A percentile compares a stretch with the other conserved stretches of the same genome.
Evolutionary conservation across 495 filamentous ascomycete genomes (phyloP).

Genomic region (Usnea hakonensis): DNA sequence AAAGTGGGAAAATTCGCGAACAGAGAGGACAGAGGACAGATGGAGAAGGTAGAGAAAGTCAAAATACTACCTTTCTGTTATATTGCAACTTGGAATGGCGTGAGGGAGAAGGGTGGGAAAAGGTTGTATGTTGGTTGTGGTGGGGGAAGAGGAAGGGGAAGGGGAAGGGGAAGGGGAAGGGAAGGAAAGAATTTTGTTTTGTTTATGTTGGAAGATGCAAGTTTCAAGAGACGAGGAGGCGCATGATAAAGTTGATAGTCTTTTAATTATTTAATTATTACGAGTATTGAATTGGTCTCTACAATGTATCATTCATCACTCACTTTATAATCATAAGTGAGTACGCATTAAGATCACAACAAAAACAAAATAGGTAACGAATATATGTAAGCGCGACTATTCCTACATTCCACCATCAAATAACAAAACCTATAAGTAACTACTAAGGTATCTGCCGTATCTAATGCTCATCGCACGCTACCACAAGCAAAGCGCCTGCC

Average conservation of each 20-base stretch:
- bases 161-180: background rate
- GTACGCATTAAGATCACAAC: slow-evolving; percentile 3
- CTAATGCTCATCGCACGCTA: slow-evolving; percentile 1
- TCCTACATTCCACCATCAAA: slow-evolving; percentile 12
- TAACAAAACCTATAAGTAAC: background rate
- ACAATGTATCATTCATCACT: too few species aligned
- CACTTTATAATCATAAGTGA: too few species aligned
- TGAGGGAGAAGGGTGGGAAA: background rate
- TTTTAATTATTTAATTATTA: too few species aligned
- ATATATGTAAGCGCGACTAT: slow-evolving; percentile 1
- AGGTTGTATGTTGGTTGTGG: background rate
- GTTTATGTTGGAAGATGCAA: background rate
- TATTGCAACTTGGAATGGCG: background rate
- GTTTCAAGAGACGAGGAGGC: background rate
- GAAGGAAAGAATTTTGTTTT: too few species aligned
- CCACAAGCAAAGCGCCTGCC: slow-evolving; percentile 4
- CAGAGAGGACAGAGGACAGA: background rate
- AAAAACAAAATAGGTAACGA: slow-evolving; percentile 8
- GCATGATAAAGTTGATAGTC: background rate
- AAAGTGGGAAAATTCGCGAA: background rate
- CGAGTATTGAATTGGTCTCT: too few species aligned
- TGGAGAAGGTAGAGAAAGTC: background rate
- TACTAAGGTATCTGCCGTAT: slow-evolving; percentile 8
- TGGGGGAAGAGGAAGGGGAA: background rate
- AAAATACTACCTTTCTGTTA: background rate